Percentiles rank a stretch among this genome's conserved stretches.
Conservation (phyloP, 805 yeast species). For the Yarrowia sp. region DNA sequence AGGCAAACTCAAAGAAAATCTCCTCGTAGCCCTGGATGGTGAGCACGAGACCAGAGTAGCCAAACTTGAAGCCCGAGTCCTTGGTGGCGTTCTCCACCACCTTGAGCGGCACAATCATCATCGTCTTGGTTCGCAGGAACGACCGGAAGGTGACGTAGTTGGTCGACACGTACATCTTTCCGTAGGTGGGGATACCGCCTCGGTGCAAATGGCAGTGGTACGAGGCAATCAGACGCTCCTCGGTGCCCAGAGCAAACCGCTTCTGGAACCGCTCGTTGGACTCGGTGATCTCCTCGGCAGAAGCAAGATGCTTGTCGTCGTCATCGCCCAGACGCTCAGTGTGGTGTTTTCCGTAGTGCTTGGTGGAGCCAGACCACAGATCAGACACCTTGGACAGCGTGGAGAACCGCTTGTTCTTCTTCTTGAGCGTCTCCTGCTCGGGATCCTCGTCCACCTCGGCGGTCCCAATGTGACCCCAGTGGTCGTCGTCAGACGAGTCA, state of each 20-base stretch:
- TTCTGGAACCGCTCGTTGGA: constrained; percentile 58
- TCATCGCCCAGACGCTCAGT: constrained; percentile 28
- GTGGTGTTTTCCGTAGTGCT: constrained; percentile 18
- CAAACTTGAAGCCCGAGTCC: constrained; percentile 65
- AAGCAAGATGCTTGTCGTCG: constrained; percentile 50
- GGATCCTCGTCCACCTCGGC: constrained; percentile 20
- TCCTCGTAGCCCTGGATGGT: constrained; percentile 74
- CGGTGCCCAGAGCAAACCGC: constrained; percentile 60
- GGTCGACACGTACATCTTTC: constrained; percentile 72
- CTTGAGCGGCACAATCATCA: constrained; percentile 73
- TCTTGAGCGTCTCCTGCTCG: constrained; percentile 25
- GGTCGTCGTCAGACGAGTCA: constrained; percentile 25
- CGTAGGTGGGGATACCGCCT: constrained; percentile 68
- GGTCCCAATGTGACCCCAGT: constrained; percentile 23
- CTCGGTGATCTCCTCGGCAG: constrained; percentile 43
- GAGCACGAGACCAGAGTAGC: constrained; percentile 66
- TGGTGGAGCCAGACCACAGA: constrained; percentile 13
- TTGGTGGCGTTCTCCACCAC: constrained; percentile 69
- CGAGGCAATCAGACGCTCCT: constrained; percentile 56
- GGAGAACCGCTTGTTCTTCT: not conserved
- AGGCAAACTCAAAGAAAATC: constrained; percentile 63
- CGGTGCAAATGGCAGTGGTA: constrained; percentile 68
- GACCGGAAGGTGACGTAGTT: constrained; percentile 75
- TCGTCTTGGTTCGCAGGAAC: constrained; percentile 66
- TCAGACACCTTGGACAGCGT: constrained; percentile 1